Evolutionary conservation across 106 monocot genomes (phyloP).

Genomic region (Cymbidium sinense): DNA sequence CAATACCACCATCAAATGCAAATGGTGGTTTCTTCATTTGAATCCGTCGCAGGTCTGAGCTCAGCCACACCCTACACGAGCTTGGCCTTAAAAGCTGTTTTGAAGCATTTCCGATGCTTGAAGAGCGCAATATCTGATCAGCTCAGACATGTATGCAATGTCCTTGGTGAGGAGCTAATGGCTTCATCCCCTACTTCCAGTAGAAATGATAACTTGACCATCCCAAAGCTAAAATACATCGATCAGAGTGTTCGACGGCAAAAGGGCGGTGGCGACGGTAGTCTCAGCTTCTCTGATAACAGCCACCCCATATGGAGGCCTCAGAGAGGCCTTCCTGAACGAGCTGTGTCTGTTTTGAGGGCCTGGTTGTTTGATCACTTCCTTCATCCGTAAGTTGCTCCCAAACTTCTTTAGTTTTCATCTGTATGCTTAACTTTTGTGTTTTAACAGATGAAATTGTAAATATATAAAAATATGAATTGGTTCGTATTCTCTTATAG

Average conservation of each 20-base stretch:
- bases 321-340: conserved; percentile 58
- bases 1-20: conserved; percentile 82
- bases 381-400: conserved; percentile 55
- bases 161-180: conserved; percentile 39
- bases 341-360: conserved; percentile 50
- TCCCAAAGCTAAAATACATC: conserved; percentile 20
- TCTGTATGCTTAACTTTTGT: background rate
- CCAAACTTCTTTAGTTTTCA: background rate
- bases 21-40: conserved; percentile 63
- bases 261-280: conserved; percentile 18
- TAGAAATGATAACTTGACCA: conserved; percentile 9
- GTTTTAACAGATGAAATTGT: too few species aligned
- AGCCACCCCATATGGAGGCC: conserved; percentile 60
- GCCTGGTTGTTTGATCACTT: conserved; percentile 76
- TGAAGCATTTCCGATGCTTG: conserved; percentile 45
- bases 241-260: conserved; percentile 21
- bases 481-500: too few species aligned
- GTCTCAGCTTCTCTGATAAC: conserved; percentile 33
- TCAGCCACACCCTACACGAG: conserved; percentile 50
- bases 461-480: too few species aligned
- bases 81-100: conserved; percentile 50
- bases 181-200: conserved; percentile 24
- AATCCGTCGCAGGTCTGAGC: conserved; percentile 49
- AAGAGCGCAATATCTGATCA: conserved; percentile 50
- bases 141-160: conserved; percentile 34